Percentiles rank a stretch among this genome's conserved stretches.
These are phyloP conservation scores for Streptanthus diversifolius DNA, from an alignment of 345 rosid species.

Conservation along the genomic window DNA sequence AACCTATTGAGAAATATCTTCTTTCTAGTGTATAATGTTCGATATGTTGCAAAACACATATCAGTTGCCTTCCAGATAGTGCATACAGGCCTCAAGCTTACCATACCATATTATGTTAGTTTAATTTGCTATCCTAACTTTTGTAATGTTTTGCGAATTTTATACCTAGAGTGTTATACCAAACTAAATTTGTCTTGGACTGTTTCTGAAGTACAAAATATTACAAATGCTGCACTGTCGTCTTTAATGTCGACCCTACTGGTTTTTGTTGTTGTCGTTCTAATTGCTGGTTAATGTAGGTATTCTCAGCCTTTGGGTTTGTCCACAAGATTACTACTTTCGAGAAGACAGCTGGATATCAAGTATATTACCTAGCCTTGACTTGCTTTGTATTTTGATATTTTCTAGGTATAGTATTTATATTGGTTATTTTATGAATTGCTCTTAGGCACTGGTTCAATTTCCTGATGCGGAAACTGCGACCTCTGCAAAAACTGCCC, in stretches of 20 bases:
- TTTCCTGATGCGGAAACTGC: conserved; percentile 92
- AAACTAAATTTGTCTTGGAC: background rate
- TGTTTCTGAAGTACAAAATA: background rate
- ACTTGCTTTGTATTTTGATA: background rate
- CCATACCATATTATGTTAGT: conserved; percentile 5
- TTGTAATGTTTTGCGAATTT: background rate
- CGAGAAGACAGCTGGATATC: conserved; percentile 98
- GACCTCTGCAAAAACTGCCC: conserved; percentile 72
- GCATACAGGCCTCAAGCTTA: background rate
- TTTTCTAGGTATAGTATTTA: conserved; percentile 5
- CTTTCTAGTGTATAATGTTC: conserved; percentile 1
- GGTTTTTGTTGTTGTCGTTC: background rate
- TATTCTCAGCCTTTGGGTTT: conserved; percentile 97
- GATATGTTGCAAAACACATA: background rate
- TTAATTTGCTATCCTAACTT: background rate
- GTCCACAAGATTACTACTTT: conserved; percentile 98
- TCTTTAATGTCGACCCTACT: background rate
- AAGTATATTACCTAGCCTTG: conserved; percentile 43
- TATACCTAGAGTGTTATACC: background rate
- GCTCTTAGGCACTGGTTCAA: conserved; percentile 90
- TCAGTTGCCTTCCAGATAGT: conserved; percentile 14
- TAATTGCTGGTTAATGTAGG: conserved; percentile 58
- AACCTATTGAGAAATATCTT: background rate
- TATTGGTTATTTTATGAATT: conserved; percentile 17
- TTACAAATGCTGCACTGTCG: background rate